Conservation (phyloP, 192 early-diverging fungal species). For the Coemansia sp. region DNA sequence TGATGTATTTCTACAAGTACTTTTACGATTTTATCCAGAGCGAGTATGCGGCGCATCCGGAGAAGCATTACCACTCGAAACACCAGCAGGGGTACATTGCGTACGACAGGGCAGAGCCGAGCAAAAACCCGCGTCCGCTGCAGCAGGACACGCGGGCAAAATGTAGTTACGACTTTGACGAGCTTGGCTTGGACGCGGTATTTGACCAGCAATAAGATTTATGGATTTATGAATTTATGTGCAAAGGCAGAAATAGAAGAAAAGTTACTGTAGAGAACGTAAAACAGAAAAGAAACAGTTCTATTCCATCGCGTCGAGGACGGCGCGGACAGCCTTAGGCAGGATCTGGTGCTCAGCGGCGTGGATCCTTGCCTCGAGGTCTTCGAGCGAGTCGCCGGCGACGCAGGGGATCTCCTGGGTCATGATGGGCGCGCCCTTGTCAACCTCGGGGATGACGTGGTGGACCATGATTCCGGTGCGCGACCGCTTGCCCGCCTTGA, state of each 20-base stretch:
- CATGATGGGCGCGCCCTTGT: constrained; percentile 88
- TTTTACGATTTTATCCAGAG: constrained; percentile 87
- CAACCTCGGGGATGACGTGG: constrained; percentile 93
- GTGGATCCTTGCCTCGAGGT: constrained; percentile 89
- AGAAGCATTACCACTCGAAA: constrained; percentile 57
- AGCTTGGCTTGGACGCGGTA: constrained; percentile 23
- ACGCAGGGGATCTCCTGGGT: constrained; percentile 75
- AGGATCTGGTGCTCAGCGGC: constrained; percentile 83
- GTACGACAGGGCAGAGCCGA: constrained; percentile 42
- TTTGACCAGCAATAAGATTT: constrained; percentile 8
- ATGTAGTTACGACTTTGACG: constrained; percentile 41
- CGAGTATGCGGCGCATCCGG: constrained; percentile 65
- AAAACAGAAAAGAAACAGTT: neutral
- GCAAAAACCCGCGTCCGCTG: constrained; percentile 9
- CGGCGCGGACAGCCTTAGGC: constrained; percentile 66
- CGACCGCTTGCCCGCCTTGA: constrained; percentile 67
- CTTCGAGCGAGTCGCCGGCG: constrained; percentile 73
- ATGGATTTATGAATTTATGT: neutral
- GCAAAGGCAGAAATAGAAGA: neutral
- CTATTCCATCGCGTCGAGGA: constrained; percentile 16
- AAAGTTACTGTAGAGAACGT: neutral
- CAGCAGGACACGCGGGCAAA: constrained; percentile 25
- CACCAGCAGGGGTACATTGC: constrained; percentile 63
- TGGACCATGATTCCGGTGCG: constrained; percentile 90
- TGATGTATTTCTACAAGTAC: constrained; percentile 89